phyloP scores from a whole-genome alignment of 148 eudicot genomes.

The Dianthus caryophyllus region DNA sequence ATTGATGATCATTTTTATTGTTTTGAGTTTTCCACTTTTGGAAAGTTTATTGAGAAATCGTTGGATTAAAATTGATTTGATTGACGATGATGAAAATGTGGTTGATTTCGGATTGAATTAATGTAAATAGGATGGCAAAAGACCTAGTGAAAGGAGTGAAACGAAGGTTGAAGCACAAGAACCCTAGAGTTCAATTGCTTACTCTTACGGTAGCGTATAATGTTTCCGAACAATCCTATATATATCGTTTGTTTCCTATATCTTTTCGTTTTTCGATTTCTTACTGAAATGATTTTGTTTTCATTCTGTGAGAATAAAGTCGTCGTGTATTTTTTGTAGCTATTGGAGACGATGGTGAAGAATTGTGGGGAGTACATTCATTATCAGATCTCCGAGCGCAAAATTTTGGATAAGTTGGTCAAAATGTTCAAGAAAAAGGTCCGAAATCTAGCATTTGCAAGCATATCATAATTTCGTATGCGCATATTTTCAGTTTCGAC shows the following conservation, averaged over 20 bases:
- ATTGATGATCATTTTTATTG: too few species aligned
- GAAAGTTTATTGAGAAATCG: not conserved
- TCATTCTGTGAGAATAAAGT: not conserved
- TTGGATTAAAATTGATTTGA: not conserved
- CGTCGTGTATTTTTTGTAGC: slow-evolving; percentile 36
- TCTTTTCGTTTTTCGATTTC: not conserved
- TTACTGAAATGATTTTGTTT: not conserved
- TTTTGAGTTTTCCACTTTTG: not conserved
- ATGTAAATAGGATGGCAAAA: slow-evolving; percentile 66
- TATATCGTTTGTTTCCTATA: too few species aligned
- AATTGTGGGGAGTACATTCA: slow-evolving; percentile 92
- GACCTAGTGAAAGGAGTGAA: slow-evolving; percentile 79
- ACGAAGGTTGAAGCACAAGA: slow-evolving; percentile 84
- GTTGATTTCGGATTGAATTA: slow-evolving; percentile 3
- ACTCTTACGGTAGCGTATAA: slow-evolving; percentile 72
- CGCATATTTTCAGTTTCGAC: not conserved
- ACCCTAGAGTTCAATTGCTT: slow-evolving; percentile 80
- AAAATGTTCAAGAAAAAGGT: slow-evolving; percentile 91
- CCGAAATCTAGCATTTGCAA: not conserved
- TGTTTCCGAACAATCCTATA: not conserved
- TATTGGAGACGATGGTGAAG: slow-evolving; percentile 96
- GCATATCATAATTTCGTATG: not conserved
- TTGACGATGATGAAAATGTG: not conserved
- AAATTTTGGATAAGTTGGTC: slow-evolving; percentile 73
- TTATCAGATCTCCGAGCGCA: slow-evolving; percentile 67